phyloP scores from a whole-genome alignment of 164 flowering plant species.

The Malania oleifera region DNA sequence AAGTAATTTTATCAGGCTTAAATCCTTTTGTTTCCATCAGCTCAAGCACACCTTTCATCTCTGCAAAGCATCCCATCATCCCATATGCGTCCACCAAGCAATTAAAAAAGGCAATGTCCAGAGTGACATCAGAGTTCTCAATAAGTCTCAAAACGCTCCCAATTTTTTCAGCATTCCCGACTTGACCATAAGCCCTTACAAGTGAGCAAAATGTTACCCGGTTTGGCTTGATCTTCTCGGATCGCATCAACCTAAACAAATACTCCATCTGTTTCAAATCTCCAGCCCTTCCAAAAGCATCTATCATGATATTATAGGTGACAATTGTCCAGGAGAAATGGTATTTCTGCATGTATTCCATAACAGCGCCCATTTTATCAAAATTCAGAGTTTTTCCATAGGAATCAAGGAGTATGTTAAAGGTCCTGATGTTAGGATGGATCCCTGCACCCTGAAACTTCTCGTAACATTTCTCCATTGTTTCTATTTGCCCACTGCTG shows the following conservation, averaged over 20 bases:
- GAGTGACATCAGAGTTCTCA: conserved; percentile 72
- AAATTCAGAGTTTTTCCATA: conserved; percentile 72
- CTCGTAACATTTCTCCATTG: conserved; percentile 93
- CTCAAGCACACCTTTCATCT: conserved; percentile 81
- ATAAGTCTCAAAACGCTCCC: conserved; percentile 55
- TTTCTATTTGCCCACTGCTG: conserved; percentile 79
- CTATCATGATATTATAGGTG: conserved; percentile 90
- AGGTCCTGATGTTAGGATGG: conserved; percentile 75
- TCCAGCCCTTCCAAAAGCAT: conserved; percentile 94
- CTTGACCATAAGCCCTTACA: conserved; percentile 76
- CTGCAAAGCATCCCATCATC: conserved; percentile 65
- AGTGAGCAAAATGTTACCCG: conserved; percentile 88
- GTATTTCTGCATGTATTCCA: conserved; percentile 93
- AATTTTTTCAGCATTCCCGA: conserved; percentile 61
- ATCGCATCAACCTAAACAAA: conserved; percentile 81
- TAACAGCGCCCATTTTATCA: conserved; percentile 87
- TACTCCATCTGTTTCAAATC: conserved; percentile 94
- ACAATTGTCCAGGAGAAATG: conserved; percentile 88
- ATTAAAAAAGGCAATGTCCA: conserved; percentile 78
- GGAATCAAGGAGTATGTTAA: conserved; percentile 89
- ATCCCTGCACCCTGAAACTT: conserved; percentile 89
- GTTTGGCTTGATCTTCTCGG: conserved; percentile 83
- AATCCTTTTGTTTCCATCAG: conserved; percentile 73
- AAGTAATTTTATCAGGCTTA: conserved; percentile 74
- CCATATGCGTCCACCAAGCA: conserved; percentile 93